phyloP scores from a whole-genome alignment of 805 yeast genomes.

The Metschnikowia noctiluminum region DNA sequence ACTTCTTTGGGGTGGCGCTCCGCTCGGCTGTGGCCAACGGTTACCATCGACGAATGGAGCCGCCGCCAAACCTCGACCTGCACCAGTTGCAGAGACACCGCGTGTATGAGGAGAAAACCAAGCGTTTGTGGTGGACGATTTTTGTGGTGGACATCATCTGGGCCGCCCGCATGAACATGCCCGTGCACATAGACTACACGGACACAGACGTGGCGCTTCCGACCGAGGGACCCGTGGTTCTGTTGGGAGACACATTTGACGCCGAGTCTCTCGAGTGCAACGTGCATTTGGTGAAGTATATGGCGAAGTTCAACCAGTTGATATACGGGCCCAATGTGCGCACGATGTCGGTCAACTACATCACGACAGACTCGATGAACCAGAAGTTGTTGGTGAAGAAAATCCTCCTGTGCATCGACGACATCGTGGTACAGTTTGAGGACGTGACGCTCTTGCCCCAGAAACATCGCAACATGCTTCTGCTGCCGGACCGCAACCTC shows the following conservation, averaged over 20 bases:
- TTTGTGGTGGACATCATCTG: slow-evolving; percentile 39
- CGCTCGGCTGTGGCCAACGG: slow-evolving; percentile 37
- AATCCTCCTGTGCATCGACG: slow-evolving; percentile 26
- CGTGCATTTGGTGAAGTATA: slow-evolving; percentile 38
- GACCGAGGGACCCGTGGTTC: slow-evolving; percentile 26
- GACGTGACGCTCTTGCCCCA: slow-evolving; percentile 25
- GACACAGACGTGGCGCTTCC: slow-evolving; percentile 44
- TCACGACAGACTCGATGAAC: slow-evolving; percentile 39
- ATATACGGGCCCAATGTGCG: slow-evolving; percentile 41
- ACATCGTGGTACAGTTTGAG: slow-evolving; percentile 33
- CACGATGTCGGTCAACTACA: slow-evolving; percentile 38
- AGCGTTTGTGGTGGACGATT: slow-evolving; percentile 42
- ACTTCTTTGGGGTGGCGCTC: slow-evolving; percentile 38
- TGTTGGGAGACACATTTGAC: slow-evolving; percentile 30
- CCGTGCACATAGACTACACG: slow-evolving; percentile 40
- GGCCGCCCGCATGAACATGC: slow-evolving; percentile 38
- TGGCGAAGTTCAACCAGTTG: slow-evolving; percentile 32
- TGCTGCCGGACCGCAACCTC: slow-evolving; percentile 23
- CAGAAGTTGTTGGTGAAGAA: slow-evolving; percentile 32
- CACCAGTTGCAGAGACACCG: slow-evolving; percentile 3
- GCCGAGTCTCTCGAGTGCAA: slow-evolving; percentile 30
- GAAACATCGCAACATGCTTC: slow-evolving; percentile 20
- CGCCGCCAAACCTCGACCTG: slow-evolving; percentile 5
- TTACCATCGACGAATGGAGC: slow-evolving; percentile 30
- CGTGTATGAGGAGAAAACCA: slow-evolving; percentile 25